Base-by-base conservation (phyloP, 1,284 basidiomycete species). In the Microbotryum intermedium region DNA sequence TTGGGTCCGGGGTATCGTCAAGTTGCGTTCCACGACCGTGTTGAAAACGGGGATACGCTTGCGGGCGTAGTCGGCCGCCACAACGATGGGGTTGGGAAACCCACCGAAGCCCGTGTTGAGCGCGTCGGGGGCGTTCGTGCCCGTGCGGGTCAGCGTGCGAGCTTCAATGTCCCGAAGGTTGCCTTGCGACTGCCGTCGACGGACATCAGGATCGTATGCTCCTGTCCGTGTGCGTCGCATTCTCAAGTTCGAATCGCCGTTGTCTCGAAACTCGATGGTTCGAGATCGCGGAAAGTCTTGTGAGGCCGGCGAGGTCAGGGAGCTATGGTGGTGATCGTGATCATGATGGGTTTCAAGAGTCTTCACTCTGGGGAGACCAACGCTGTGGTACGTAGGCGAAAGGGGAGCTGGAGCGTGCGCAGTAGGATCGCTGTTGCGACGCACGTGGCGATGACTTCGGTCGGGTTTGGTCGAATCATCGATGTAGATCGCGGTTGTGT, bases 11-110 rank as follows among this genome's bases (percentile, higher is more conserved):
- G 86, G 87, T 58, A 93, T 81, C 0, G 88, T 92, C 42, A 90
- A 60, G 1, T 84, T 86, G n/a, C 57, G 57, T 13, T 61, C 54
- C 9, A 66, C 60, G 8, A 59, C 59, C 25, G 50, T 55, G n/a
- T 57, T 49, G 34, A 62, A 43, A 6, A 39, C 44, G 1, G 58
- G 57, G 11, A 63, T 53, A 9, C 52, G 29, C 18, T 43, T 13
- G 21, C 52, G 50, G 58, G 87, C 84, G 52, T 85, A 69, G 46
- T 74, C 76, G 18, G 76, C 70, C 29, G 86, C 73, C 0, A 83
- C 66, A 4, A 83, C 61, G 63, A 84, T 77, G 0, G 90, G 89
- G 70, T 86, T 88, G 0, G 92, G 91, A 74, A 95, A 97, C 0
- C 91, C 92, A 49, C 92, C 92, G 68, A 89, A 90, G 6, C 79